Base-by-base conservation (phyloP, 2,329 filamentous ascomycete genomes). In the Calycina herbarum region DNA sequence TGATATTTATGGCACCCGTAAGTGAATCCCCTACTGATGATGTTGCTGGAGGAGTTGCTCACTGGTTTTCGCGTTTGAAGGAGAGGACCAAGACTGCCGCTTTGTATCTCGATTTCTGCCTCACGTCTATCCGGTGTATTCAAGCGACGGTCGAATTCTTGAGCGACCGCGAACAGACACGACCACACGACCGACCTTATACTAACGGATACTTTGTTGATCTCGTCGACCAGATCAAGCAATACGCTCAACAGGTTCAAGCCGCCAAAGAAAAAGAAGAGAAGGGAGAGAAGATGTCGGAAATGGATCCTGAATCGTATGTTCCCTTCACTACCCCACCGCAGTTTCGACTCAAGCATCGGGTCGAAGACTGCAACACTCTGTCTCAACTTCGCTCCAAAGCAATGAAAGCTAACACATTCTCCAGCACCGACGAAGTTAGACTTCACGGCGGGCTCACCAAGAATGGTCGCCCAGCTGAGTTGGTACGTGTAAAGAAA, bases 201-300 rank as follows among this genome's bases (percentile, higher is more conserved):
- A 95, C 90, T 84, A 93, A 91, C 85, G 92, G 92, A 77, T 98
- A 98, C 81, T 97, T 97, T 78, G 90, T 97, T 81, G 94, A 98
- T 82, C 88, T 98, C 68, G 89, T 96, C 78, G 92, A 96, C 78
- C 94, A 97, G 86, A 93, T 97, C 73, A 87, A 89, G 77, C 87
- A 92, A 77, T 96, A 97, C 86, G 94, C 93, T 67, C 86, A 89
- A 74, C 91, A 95, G 77, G 88, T 97, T 74, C 89, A 89, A 69
- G 88, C 89, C 71, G 86, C 89, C 70, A 89, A 92, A 75, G 85
- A 90, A 74, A 88, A 87, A 74, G 82, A 86, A 75, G 83, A 82
- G 68, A 82, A 86, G 69, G 82, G 84, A 67, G 81, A 85, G 73
- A 78, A 78, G 57, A 76, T 81, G 42, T 81, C 83, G 69, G 82